A percentile compares a stretch with the other conserved stretches of the same genome.
These are phyloP conservation scores for Nectriaceae sp. DNA, from an alignment of 2,329 filamentous ascomycete species.

Conservation along the genomic window DNA sequence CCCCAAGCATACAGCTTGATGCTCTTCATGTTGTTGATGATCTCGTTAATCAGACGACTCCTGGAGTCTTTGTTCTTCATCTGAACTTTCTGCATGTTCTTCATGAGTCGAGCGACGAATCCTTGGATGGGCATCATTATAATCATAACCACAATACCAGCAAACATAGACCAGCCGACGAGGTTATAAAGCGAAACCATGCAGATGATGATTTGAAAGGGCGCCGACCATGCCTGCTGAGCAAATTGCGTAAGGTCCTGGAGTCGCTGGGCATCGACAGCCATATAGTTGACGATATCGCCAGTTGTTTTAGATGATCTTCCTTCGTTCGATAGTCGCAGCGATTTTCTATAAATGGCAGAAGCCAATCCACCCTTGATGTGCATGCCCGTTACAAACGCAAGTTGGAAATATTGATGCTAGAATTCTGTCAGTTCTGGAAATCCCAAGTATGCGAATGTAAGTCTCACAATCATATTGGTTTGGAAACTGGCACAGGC, in stretches of 20 bases:
- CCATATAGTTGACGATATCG: conserved; percentile 99
- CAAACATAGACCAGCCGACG: conserved; percentile 94
- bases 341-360: conserved; percentile 88
- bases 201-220: conserved; percentile 93
- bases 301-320: conserved; percentile 86
- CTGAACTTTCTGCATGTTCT: conserved; percentile 89
- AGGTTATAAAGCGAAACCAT: conserved; percentile 95
- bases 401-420: conserved; percentile 95
- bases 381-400: conserved; percentile 95
- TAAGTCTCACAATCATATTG: conserved; percentile 63
- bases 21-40: conserved; percentile 99
- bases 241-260: conserved; percentile 95
- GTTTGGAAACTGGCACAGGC: conserved; percentile 83
- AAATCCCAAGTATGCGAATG: not conserved
- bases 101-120: conserved; percentile 89
- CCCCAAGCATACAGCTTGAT: conserved; percentile 99
- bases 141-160: conserved; percentile 92
- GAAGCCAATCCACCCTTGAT: conserved; percentile 90
- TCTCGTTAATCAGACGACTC: conserved; percentile 93
- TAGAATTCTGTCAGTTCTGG: conserved; percentile 26
- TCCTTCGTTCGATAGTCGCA: conserved; percentile 91
- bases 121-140: conserved; percentile 97
- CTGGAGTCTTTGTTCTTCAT: conserved; percentile 99
- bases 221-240: conserved; percentile 94
- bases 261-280: conserved; percentile 92